Evolutionary conservation across 192 early-diverging fungal species (phyloP).

Genomic region (Coemansia furcata): DNA sequence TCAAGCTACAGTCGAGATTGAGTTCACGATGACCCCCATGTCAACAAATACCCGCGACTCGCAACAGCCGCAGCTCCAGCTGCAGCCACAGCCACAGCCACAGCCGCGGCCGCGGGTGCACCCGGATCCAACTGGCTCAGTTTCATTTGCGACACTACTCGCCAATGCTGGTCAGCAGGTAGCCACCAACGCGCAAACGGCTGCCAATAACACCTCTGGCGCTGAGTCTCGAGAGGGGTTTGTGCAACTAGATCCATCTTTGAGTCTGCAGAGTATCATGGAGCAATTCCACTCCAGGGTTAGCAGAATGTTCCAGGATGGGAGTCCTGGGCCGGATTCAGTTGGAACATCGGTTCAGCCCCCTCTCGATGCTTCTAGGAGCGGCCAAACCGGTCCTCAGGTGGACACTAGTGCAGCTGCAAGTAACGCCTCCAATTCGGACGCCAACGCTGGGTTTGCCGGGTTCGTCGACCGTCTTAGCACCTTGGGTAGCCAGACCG

Average conservation of each 20-base stretch:
- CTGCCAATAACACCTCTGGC: background rate
- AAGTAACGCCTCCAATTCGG: background rate
- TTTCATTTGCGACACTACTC: background rate
- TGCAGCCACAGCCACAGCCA: background rate
- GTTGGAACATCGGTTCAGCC: background rate
- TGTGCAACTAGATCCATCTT: background rate
- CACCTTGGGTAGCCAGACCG: slow-evolving; percentile 20
- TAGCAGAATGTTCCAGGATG: background rate
- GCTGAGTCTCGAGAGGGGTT: background rate
- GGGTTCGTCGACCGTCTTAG: slow-evolving; percentile 14
- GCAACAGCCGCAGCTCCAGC: background rate
- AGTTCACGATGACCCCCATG: background rate
- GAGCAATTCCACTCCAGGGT: background rate
- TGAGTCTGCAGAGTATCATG: background rate
- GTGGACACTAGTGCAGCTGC: background rate
- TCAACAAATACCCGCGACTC: background rate
- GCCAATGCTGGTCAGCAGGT: background rate
- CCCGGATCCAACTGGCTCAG: background rate
- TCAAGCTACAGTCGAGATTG: background rate
- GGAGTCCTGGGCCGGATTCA: background rate
- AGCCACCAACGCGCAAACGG: background rate
- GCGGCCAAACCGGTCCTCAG: background rate
- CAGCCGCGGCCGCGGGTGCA: background rate
- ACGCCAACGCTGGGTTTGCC: slow-evolving; percentile 1
- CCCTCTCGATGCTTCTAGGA: too few relatives aligned